Conservation (phyloP, 2,329 filamentous ascomycete species). For the Helicocarpus griseus region DNA sequence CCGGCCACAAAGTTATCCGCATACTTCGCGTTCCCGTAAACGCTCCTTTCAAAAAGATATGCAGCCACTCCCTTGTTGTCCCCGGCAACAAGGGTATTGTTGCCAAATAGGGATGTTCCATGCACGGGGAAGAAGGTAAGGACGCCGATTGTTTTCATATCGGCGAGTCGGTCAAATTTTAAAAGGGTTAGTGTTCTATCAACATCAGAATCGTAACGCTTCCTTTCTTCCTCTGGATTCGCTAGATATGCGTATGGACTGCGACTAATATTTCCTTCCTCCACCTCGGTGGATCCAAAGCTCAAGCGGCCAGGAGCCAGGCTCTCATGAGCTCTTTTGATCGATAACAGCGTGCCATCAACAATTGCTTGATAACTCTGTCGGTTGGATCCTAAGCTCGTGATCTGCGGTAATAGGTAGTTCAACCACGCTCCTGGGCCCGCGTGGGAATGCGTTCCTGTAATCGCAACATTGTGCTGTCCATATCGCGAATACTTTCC, state of each 20-base stretch:
- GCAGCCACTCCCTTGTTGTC: constrained; percentile 96
- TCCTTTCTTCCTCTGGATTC: constrained; percentile 69
- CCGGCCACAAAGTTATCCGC: constrained; percentile 70
- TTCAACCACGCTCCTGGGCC: constrained; percentile 91
- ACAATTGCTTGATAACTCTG: constrained; percentile 87
- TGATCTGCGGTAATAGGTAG: constrained; percentile 85
- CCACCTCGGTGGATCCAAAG: constrained; percentile 58
- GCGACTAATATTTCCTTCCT: constrained; percentile 76
- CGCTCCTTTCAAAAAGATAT: constrained; percentile 67
- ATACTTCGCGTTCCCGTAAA: constrained; percentile 45
- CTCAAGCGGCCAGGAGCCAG: constrained; percentile 61
- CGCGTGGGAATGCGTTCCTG: constrained; percentile 86
- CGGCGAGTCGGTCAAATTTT: constrained; percentile 63
- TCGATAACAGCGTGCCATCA: constrained; percentile 71
- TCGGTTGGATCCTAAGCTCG: constrained; percentile 72
- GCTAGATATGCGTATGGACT: constrained; percentile 80
- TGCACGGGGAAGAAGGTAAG: constrained; percentile 90
- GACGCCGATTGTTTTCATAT: constrained; percentile 67
- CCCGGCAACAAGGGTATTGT: constrained; percentile 84
- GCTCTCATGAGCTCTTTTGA: constrained; percentile 67
- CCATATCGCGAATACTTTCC: constrained; percentile 64
- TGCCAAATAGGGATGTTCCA: constrained; percentile 80
- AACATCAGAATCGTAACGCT: constrained; percentile 52
- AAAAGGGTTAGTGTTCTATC: constrained; percentile 76
- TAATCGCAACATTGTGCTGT: constrained; percentile 75